Evolutionary conservation across 352 stramenopile genomes (phyloP), one percentile per base, ranked within the genome.

Genomic region (Plasmopara muralis): DNA sequence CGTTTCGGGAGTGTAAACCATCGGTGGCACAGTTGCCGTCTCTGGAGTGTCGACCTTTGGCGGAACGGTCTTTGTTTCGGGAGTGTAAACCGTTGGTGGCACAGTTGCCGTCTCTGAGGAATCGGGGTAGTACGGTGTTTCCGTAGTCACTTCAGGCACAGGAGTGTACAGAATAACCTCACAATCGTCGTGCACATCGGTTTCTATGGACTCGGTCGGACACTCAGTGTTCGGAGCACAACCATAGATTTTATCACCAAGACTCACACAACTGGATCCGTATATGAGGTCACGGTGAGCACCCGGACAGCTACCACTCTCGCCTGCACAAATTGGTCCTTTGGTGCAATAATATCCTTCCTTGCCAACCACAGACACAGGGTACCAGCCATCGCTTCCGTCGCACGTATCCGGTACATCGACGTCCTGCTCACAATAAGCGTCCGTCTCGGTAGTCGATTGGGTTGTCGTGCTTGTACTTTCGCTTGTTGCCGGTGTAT

Each of bases 261-360:
- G 8, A 14, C 44, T 43, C 9, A 53, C 50, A n/a, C 68, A 77
- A 7, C 37, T 55, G 42, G 64, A 61, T 30, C 54, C 64, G 30
- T 45, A 70, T 10, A 42, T 20, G 13, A 73, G 64, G 15, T 60
- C 57, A 15, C 45, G 34, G 34, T 68, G 64, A 9, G 47, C 29
- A 31, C 52, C 49, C 0, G 61, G 68, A 33, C 68, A 77, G 50
- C 42, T 68, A 53, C 53, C 57, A 10, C 12, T 15, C 18, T 41
- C 30, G 2, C 59, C 48, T 4, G 47, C 25, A 38, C 68, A 77
- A 8, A 68, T 56, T 0, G 64, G 64, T 0, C 62, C 64, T 38
- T 70, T 47, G n/a, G 62, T 38, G 44, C 68, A 77, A 44, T 57
- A 74, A 28, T 66, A 68, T 14, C 46, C 53, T 25, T 57, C 40